A percentile compares a stretch with the other conserved stretches of the same genome.
Evolutionary conservation across 352 stramenopile genomes (phyloP).

Genomic region (Globisporangium spiculum): DNA sequence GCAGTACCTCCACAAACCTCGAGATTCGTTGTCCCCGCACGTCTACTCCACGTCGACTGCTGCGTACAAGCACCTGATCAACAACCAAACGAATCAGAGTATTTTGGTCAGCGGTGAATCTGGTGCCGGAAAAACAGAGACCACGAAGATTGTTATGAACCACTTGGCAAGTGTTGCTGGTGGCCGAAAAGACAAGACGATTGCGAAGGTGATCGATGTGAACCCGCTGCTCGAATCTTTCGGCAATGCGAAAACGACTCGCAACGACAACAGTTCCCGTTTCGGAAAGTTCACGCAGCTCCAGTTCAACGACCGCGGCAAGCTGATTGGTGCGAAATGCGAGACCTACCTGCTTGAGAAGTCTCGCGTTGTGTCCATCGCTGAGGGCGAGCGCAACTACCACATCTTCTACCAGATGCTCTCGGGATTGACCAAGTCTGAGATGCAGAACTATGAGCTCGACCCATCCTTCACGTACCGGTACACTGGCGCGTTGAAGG

Average conservation of each 20-base stretch:
- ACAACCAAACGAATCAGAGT: conserved; percentile 77
- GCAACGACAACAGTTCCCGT: conserved; percentile 91
- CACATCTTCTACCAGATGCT: conserved; percentile 98
- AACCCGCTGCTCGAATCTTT: conserved; percentile 93
- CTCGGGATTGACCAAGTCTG: conserved; percentile 46
- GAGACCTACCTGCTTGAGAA: conserved; percentile 97
- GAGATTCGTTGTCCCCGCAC: conserved; percentile 67
- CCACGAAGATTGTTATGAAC: conserved; percentile 95
- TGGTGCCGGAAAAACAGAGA: conserved; percentile 95
- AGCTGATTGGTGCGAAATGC: conserved; percentile 84
- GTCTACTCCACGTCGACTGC: conserved; percentile 87
- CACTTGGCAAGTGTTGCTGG: conserved; percentile 80
- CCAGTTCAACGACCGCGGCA: conserved; percentile 78
- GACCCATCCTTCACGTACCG: conserved; percentile 64
- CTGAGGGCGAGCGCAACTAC: conserved; percentile 96
- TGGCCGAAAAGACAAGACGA: conserved; percentile 85
- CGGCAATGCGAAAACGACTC: conserved; percentile 92
- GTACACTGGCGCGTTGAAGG: conserved; percentile 65
- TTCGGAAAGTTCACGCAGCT: conserved; percentile 92
- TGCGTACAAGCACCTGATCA: conserved; percentile 84
- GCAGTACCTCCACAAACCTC: conserved; percentile 73
- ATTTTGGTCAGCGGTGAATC: conserved; percentile 88
- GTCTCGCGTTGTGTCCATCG: conserved; percentile 92
- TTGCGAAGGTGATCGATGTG: conserved; percentile 90
- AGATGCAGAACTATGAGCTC: conserved; percentile 62